A percentile compares a stretch with the other conserved stretches of the same genome.
Conservation (phyloP, 2,329 filamentous ascomycete genomes). For the Aspergillus bombycis region DNA sequence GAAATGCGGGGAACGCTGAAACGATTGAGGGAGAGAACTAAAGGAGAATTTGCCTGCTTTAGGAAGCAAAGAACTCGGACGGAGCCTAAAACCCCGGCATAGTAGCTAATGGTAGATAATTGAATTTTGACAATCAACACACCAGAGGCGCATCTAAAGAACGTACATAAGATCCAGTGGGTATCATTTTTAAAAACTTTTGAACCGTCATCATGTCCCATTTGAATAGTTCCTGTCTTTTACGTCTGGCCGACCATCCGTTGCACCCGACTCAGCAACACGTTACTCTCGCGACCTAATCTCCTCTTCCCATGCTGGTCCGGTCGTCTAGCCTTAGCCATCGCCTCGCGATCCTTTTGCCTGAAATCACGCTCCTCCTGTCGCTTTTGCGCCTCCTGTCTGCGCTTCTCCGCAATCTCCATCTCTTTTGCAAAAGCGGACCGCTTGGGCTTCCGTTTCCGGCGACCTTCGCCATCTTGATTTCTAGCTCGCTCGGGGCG, state of each 20-base stretch:
- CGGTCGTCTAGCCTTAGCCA: conserved; percentile 63
- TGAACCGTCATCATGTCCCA: conserved; percentile 5
- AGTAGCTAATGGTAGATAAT: conserved; percentile 1
- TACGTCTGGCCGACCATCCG: conserved; percentile 61
- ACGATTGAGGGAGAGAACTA: conserved; percentile 76
- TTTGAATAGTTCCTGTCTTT: conserved; percentile 5
- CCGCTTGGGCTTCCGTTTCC: conserved; percentile 45
- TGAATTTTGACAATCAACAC: conserved; percentile 1
- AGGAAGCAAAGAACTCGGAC: conserved; percentile 59
- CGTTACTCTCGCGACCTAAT: conserved; percentile 76
- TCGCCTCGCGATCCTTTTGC: conserved; percentile 70
- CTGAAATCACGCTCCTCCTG: conserved; percentile 68
- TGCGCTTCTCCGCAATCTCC: conserved; percentile 66
- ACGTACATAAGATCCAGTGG: conserved; percentile 1
- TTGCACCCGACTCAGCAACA: conserved; percentile 77
- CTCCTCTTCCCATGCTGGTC: conserved; percentile 74
- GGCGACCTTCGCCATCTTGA: conserved; percentile 31
- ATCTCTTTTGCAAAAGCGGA: conserved; percentile 67
- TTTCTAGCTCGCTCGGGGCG: conserved; percentile 27
- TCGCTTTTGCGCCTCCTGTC: conserved; percentile 64
- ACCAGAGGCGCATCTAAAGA: neutral
- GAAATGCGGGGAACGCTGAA: conserved; percentile 89
- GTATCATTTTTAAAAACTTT: conserved; percentile 16
- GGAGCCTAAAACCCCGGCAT: conserved; percentile 26
- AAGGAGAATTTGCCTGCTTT: conserved; percentile 87